Conservation (phyloP, 2,329 filamentous ascomycete species). For the Alternaria burnsii region DNA sequence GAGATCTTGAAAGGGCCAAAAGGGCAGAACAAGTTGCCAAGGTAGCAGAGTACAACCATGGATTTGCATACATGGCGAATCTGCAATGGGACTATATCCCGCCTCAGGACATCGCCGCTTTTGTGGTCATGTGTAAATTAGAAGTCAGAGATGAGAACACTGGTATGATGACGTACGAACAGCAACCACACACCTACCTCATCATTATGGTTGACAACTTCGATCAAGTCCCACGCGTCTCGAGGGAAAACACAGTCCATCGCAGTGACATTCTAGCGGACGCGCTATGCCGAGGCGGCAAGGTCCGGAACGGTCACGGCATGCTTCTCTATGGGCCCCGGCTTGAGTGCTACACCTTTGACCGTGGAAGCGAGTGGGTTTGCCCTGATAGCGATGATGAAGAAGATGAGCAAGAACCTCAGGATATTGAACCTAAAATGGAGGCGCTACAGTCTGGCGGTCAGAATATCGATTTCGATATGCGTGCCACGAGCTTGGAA, state of each 20-base stretch:
- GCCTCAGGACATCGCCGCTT: slow-evolving; percentile 31
- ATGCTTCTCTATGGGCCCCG: slow-evolving; percentile 36
- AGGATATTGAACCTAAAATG: slow-evolving; percentile 5
- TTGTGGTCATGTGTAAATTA: slow-evolving; percentile 21
- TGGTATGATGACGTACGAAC: neutral
- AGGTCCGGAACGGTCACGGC: slow-evolving; percentile 26
- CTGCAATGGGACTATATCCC: slow-evolving; percentile 25
- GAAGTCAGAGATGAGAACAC: neutral
- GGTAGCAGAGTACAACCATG: neutral
- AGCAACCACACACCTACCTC: slow-evolving; percentile 29
- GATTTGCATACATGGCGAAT: neutral
- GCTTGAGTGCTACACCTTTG: slow-evolving; percentile 38
- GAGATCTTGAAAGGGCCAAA: neutral
- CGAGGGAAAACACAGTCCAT: slow-evolving; percentile 15
- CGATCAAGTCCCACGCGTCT: slow-evolving; percentile 17
- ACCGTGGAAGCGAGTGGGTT: slow-evolving; percentile 9
- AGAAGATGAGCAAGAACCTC: neutral
- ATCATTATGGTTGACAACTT: slow-evolving; percentile 38
- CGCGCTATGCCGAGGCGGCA: slow-evolving; percentile 22
- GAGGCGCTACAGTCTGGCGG: neutral
- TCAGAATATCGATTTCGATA: slow-evolving; percentile 12
- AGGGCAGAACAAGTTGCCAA: neutral
- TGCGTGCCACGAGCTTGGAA: slow-evolving; percentile 9
- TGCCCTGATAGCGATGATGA: neutral
- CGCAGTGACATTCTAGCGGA: slow-evolving; percentile 35